Base-by-base conservation (phyloP, 352 stramenopile species). In the Globisporangium paroecandrum region DNA sequence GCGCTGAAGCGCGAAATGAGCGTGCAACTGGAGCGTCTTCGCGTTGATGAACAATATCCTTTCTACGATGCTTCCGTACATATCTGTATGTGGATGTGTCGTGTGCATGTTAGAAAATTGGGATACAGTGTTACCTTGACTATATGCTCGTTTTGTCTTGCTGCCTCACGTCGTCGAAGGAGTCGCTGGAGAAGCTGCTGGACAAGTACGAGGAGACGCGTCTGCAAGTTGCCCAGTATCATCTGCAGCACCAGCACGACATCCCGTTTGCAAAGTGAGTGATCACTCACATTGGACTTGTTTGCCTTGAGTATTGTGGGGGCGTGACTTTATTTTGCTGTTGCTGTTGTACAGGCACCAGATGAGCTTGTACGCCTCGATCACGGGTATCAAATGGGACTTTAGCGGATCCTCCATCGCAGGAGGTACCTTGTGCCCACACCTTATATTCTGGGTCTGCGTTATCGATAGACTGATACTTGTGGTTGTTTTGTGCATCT, bases 381-480 rank as follows among this genome's bases (percentile, higher is more conserved):
- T 92, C 13, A 92, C 83, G 5, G 83, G 85, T 43, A 94, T 94
- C 77, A 89, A 88, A 68, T 94, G 83, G 83, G 80, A 91, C 53
- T 89, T 92, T 51, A 82, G 70, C n/a, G 74, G 69, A 18, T 34
- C 68, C 10, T 72, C 78, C 10, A 78, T 91, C 66, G 79, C 69
- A 55, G 85, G 83, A 13, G 74, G 79, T 89, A 62, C 27, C 56
- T 58, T 13, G 13, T 22, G 25, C 13, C 20, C 15, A 12, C 24
- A 2, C 1, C 25, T 62, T 2, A 18, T 3, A 38, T 55, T 25
- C n/a, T 41, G 4, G 4, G 15, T 15, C 10, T 25, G 4, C 34
- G 6, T 25, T 68, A 0, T 47, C 15, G 12, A 8, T 22, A 25
- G 10, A 29, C 22, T 68, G 8, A 25, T 9, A 34, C 38, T 25